Evolutionary conservation across 345 rosid genomes (phyloP).

Genomic region (Heritiera littoralis): DNA sequence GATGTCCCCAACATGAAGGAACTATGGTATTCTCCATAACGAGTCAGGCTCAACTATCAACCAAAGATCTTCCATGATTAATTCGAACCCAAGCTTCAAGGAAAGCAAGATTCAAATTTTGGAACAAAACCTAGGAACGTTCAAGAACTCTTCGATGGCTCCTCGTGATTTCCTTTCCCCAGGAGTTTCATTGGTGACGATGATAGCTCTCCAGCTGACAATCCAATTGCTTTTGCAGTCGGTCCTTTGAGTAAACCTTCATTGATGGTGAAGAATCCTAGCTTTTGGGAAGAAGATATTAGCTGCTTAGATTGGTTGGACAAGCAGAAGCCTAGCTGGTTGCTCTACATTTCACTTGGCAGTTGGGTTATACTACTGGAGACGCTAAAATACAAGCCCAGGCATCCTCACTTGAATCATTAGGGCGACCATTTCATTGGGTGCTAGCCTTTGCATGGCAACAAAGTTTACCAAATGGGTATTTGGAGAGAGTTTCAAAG

Average conservation of each 20-base stretch:
- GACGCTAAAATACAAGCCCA: not conserved
- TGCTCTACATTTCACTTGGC: conserved; percentile 36
- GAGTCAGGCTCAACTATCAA: too few species aligned
- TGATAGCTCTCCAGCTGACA: not conserved
- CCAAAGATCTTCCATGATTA: conserved; percentile 59
- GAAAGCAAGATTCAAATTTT: conserved; percentile 67
- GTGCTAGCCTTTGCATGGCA: too few species aligned
- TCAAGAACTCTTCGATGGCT: conserved; percentile 56
- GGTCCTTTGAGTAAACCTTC: conserved; percentile 49
- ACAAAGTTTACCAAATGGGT: conserved; percentile 57
- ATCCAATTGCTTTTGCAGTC: conserved; percentile 40
- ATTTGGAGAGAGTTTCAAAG: conserved; percentile 35
- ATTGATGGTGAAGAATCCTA: conserved; percentile 36
- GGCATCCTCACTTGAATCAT: too few species aligned
- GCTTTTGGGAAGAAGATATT: conserved; percentile 65
- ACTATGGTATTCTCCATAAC: too few species aligned
- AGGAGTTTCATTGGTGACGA: conserved; percentile 29
- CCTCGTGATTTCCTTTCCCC: conserved; percentile 60
- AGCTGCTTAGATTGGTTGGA: conserved; percentile 71
- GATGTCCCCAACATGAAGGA: too few species aligned
- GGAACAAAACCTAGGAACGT: conserved; percentile 62
- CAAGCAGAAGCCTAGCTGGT: conserved; percentile 35
- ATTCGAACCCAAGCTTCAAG: conserved; percentile 58
- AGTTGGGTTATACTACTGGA: conserved; percentile 82
- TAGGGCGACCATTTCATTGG: too few species aligned